Evolutionary conservation across 345 rosid species (phyloP), one percentile per base, ranked within the genome.

Genomic region (Pelargonium nanum): DNA sequence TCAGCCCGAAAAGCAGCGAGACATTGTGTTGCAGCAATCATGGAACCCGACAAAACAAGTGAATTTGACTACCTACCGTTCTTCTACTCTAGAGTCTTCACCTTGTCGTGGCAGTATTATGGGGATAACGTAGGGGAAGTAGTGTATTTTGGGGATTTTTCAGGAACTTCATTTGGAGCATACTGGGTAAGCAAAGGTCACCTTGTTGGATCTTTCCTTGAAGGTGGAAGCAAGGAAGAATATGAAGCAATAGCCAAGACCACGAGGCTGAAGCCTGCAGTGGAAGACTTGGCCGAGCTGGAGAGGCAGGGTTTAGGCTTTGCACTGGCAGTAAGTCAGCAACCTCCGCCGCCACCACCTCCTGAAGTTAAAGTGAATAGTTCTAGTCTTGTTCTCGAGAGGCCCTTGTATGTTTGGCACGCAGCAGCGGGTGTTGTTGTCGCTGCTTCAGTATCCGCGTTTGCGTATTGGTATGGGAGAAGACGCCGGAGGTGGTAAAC

Each of bases 141-240:
- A 22, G 79, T 93, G 58, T 95, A 93, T 78, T 93, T 80, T 58
- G 99, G 97, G 19, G 90, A 93, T 69, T 87, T 73, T 75, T 69
- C 78, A 0, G 95, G 95, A 15, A 76, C 57, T 23, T 75, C 83
- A 3, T 75, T 93, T 57, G 99, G 97, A 21, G 99, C 94, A 0
- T 93, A 89, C 63, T 89, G 99, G 99, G 69, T 89, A 26, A 87
- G 64, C 72, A 83, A 84, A 57, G 95, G 96, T 55, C 85, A 72
- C 40, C 87, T 93, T 1, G 87, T 83, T 22, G 99, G 99, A 6
- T 81, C 96, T 7, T 93, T 93, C 80, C 87, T 93, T 5, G 99
- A 89, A 77, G 99, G 97, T 60, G 97, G 99, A 51, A 80, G 79
- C 19, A 86, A 87, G 75, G 92, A 89, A 77, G 99, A 93, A 53